Evolutionary conservation across 495 filamentous ascomycete genomes (phyloP), one percentile per base, ranked within the genome.

Genomic region (Penicillium silybi): DNA sequence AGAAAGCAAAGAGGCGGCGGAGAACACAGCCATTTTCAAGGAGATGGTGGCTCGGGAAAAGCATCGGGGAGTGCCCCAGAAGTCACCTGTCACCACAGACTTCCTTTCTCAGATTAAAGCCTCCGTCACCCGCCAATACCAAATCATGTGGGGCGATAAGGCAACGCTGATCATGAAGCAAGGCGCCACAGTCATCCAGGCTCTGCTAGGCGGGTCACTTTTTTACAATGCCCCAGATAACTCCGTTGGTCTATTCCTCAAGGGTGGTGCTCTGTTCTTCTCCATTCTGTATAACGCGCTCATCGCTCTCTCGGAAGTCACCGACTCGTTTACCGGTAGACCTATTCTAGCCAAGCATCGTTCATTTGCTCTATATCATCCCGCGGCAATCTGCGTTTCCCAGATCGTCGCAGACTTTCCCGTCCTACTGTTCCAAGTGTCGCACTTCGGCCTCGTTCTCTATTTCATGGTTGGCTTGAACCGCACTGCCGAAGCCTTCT

Each of bases 321-420:
- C 80, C 23, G 74, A 82, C 26, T 82, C 85, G 0, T 88, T 88
- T 59, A 70, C 73, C 7, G 77, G 79, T 0, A 78, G 85, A n/a
- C 85, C 82, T 1, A 82, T 91, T 35, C 66, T 90, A 8, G 74
- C 84, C 45, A 87, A 88, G 51, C 87, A 91, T 65, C 83, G 84
- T 56, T 70, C 72, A 17, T 89, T 87, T 60, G 82, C 80, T 18
- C 83, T 88, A 51, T 87, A 85, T 62, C 78, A 84, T 5, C 87
- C 87, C 6, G 77, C 83, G 2, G 85, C 87, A 8, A 83, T 81
- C 35, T 81, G 78, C 17, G 73, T 91, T 32, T 84, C 84, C 0
- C 77, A 85, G 29, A 83, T 84, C 4, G 68, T 83, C 4, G 74
- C 82, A 13, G 87, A 91, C 50, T 54, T 87, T 8, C 86, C 86